Base-by-base conservation (phyloP, 192 early-diverging fungal species). In the Rhizoclosmatium sp. region DNA sequence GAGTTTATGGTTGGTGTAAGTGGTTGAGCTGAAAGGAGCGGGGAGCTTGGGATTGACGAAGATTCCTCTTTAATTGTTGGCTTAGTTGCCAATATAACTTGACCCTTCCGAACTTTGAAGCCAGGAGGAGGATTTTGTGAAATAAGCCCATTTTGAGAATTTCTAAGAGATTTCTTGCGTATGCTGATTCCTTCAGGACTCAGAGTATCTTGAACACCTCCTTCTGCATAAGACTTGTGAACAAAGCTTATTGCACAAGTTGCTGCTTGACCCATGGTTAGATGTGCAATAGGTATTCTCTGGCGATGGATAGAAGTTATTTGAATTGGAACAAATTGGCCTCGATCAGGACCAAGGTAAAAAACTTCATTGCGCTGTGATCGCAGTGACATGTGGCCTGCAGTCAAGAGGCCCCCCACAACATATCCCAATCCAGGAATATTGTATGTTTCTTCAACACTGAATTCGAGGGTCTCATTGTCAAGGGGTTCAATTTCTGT, bases 221-320 rank as follows among this genome's bases (percentile, higher is more conserved):
- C 65, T 3, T 54, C 59, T 40, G 21, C 19, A 69, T 79, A 31
- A 45, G 48, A 62, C 16, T 79, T 60, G 62, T 45, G 47, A 49
- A 64, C 12, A 71, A 82, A 85, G 69, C n/a, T 82, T 44, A 96
- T 83, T 4, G 95, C 95, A 47, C 93, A 80, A 7, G 93, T 92
- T 4, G 92, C 94, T 31, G 93, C 93, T 40, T 94, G 92, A 3
- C 95, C 94, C 0, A 91, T 85, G 39, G 90, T 82, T 12, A 93
- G 86, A 5, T 87, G 85, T 23, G 88, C 86, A 59, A 92, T 89
- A 0, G 93, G 91, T 75, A 93, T 93, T 1, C 96, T 88, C 75
- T 95, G 92, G 4, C 93, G 89, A 56, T 97, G 95, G 42, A 96
- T 94, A 0, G 95, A 95, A 31, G 84, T 88, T 7, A 97, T 87